Base-by-base conservation (phyloP, 176 grass and related monocot species). In the Oropetium thomaeum region DNA sequence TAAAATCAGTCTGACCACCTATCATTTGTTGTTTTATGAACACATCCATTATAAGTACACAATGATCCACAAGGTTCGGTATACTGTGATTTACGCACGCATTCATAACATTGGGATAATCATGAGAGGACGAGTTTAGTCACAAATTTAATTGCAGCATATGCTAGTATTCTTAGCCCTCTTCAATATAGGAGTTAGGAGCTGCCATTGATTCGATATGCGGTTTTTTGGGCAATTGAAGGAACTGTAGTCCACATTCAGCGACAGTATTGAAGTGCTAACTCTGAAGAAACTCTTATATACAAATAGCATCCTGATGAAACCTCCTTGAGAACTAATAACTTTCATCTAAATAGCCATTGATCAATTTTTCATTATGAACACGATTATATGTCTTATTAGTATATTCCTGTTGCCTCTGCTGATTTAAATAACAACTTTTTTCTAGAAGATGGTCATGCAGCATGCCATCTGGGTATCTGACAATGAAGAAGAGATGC, bases 1-100 rank as follows among this genome's bases (percentile, higher is more conserved):
- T 17, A 65, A 78, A 45, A 71, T 84, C 10, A 38, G 44, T 15
- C 62, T 69, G 25, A n/a, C 5, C 23, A 75, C 68, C 33, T 45
- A 54, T 14, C 27, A 57, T 55, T 14, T 65, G 17, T 20, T 71
- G 2, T 15, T 5, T 54, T 41, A 40, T 66, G 22, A 33, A 33
- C 41, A 37, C 7, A 31, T 74, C 13, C 28, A 25, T 43, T 41
- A 57, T 43, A 54, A 77, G n/a, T n/a, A n/a, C 55, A 66, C 10
- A 60, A 45, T 27, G 37, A 15, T 45, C 13, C 60, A 66, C 57
- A 23, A 70, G 25, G 70, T 27, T 61, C 20, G 8, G 41, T 43
- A 14, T 43, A 13, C 12, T 14, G 41, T 43, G 41, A 43, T 12
- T 43, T 14, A 43, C 14, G 14, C 10, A 47, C 19, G 15, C n/a